Conservation (phyloP, 2,329 filamentous ascomycete species). For the Fusarium sterilihyphosum region DNA sequence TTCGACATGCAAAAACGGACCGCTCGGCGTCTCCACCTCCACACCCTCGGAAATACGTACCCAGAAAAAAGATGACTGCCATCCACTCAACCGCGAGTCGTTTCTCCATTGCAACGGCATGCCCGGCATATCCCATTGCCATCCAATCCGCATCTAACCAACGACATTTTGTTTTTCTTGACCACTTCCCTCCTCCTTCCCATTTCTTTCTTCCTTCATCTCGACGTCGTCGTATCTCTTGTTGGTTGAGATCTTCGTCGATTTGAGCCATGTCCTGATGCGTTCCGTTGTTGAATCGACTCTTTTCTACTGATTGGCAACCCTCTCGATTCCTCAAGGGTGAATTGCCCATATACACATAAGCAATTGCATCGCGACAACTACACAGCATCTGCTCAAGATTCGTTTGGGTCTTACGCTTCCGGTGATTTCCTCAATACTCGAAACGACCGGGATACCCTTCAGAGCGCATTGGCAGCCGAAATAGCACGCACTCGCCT, state of each 20-base stretch:
- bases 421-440: neutral
- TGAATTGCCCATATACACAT: conserved; percentile 2
- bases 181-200: conserved; percentile 14
- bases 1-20: conserved; percentile 35
- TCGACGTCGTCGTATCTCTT: conserved; percentile 26
- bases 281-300: conserved; percentile 18
- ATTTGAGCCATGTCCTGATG: conserved; percentile 35
- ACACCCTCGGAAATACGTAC: conserved; percentile 37
- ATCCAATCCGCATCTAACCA: conserved; percentile 9
- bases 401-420: neutral
- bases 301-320: conserved; percentile 12
- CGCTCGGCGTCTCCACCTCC: conserved; percentile 44
- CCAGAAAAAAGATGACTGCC: conserved; percentile 32
- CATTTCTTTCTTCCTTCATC: conserved; percentile 11
- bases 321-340: conserved; percentile 1
- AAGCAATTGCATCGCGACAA: conserved; percentile 8
- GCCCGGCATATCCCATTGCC: conserved; percentile 34
- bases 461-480: conserved; percentile 5
- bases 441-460: conserved; percentile 10
- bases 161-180: conserved; percentile 26
- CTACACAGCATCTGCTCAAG: neutral
- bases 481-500: conserved; percentile 10
- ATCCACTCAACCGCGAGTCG: conserved; percentile 38
- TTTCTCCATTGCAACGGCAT: conserved; percentile 42
- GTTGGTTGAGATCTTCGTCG: conserved; percentile 31